Evolutionary conservation across 345 rosid species (phyloP).

Genomic region (Boechera divaricarpa): DNA sequence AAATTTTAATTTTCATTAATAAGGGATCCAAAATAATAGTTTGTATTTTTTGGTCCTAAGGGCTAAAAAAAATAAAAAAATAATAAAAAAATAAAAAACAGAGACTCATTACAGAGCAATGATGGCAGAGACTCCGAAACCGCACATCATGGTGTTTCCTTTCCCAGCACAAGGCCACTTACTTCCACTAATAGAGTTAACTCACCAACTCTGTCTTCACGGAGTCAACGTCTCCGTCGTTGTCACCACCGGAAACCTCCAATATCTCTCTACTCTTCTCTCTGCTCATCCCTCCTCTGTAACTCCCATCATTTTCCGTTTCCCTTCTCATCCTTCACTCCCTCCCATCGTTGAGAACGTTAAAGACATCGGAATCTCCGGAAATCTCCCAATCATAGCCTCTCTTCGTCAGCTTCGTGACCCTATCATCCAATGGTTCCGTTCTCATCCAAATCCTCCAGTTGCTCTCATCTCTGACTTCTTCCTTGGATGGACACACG

Average conservation of each 20-base stretch:
- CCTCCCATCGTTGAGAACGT: constrained; percentile 42
- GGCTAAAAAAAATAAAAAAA: too few relatives aligned
- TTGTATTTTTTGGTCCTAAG: too few relatives aligned
- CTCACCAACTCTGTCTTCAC: constrained; percentile 56
- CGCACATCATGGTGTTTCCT: constrained; percentile 66
- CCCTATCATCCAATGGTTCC: constrained; percentile 60
- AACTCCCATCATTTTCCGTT: constrained; percentile 35
- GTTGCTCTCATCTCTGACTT: constrained; percentile 51
- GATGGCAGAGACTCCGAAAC: neutral
- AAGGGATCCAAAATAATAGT: too few relatives aligned
- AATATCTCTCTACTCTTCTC: constrained; percentile 53
- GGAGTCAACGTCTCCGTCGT: constrained; percentile 54
- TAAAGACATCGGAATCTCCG: constrained; percentile 57
- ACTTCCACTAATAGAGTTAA: constrained; percentile 41
- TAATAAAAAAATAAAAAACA: neutral
- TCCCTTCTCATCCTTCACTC: constrained; percentile 30
- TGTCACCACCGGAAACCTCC: constrained; percentile 61
- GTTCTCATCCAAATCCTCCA: constrained; percentile 63
- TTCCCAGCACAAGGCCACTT: constrained; percentile 81
- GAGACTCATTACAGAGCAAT: neutral
- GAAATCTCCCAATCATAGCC: constrained; percentile 50
- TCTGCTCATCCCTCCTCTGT: constrained; percentile 35
- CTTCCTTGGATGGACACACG: constrained; percentile 68
- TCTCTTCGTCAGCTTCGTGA: constrained; percentile 48
- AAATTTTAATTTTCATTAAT: too few relatives aligned